Conservation (phyloP, 805 yeast species). For the Candida germanica region DNA sequence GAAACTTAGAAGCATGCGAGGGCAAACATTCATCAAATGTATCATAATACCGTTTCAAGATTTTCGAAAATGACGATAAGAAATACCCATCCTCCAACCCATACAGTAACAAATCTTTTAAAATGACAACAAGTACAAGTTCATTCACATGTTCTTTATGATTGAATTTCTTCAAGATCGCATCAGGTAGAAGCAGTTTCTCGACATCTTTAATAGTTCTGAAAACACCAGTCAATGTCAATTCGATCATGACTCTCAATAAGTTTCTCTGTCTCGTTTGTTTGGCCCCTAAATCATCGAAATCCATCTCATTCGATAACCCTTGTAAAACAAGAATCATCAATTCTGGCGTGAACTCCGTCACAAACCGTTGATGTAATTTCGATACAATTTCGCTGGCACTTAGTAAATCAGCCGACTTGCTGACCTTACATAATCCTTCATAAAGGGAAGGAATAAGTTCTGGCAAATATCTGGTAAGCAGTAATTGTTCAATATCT, state of each 20-base stretch:
- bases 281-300: conserved; percentile 46
- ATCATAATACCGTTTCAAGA: conserved; percentile 45
- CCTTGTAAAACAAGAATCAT: conserved; percentile 37
- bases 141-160: conserved; percentile 14
- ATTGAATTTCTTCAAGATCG: conserved; percentile 29
- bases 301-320: conserved; percentile 24
- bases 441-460: conserved; percentile 61
- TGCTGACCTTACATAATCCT: conserved; percentile 50
- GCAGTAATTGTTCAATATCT: conserved; percentile 59
- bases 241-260: conserved; percentile 54
- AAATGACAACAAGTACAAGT: conserved; percentile 21
- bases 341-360: conserved; percentile 49
- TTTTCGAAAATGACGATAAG: conserved; percentile 42
- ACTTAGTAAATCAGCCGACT: conserved; percentile 57
- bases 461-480: conserved; percentile 76
- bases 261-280: conserved; percentile 42
- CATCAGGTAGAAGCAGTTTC: conserved; percentile 40
- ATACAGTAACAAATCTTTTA: conserved; percentile 28
- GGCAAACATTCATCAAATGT: conserved; percentile 27
- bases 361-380: conserved; percentile 71
- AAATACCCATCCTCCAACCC: conserved; percentile 28
- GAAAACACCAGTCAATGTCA: conserved; percentile 56
- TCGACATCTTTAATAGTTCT: conserved; percentile 42
- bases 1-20: conserved; percentile 28
- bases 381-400: conserved; percentile 67